Base-by-base conservation (phyloP, 2,329 filamentous ascomycete species). In the Bipolaris bicolor region DNA sequence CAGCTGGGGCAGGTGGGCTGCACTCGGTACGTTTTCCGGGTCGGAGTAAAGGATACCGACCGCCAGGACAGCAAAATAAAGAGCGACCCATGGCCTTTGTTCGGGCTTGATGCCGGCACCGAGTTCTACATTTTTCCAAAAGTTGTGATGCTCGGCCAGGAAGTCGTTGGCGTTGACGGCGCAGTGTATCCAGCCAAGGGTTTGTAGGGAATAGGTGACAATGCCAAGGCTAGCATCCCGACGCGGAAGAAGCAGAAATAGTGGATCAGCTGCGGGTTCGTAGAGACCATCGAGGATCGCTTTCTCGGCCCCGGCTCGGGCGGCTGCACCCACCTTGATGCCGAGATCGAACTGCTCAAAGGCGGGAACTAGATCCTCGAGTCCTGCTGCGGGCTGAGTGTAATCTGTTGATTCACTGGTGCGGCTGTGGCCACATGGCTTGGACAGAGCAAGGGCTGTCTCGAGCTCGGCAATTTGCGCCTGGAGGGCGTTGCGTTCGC, bases 331-430 rank as follows among this genome's bases (percentile, higher is more conserved):
- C 7, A 41, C 45, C 33, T 48, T 57, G 24, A 61, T 53, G 6
- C 58, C 43, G 22, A 61, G 40, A n/a, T 61, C 58, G 34, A 61
- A 61, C 26, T 61, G 58, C 40, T 61, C 58, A 34, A 61, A 58
- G 3, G 58, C 55, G 7, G 58, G 58, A 22, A 61, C 51, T 7
- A 61, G 26, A 36, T 61, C 51, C n/a, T 58, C 51, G n/a, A 61
- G 55, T 15, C 51, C 46, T 7, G 50, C 47, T 31, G 55, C 52
- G n/a, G 48, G 43, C 13, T 47, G 50, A 3, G 43, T 44, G 40
- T 55, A 51, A 24, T 61, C 55, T 7, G 43, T 47, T 4, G 55
- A 48, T 33, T 48, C 47, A 49, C 58, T 58, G 18, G 50, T 50
- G 11, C 50, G 58, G 51, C 58, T 58, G 34, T 61, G 55, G 7